Evolutionary conservation across 2,329 filamentous ascomycete genomes (phyloP).

Genomic region (Huntiella bhutanensis): DNA sequence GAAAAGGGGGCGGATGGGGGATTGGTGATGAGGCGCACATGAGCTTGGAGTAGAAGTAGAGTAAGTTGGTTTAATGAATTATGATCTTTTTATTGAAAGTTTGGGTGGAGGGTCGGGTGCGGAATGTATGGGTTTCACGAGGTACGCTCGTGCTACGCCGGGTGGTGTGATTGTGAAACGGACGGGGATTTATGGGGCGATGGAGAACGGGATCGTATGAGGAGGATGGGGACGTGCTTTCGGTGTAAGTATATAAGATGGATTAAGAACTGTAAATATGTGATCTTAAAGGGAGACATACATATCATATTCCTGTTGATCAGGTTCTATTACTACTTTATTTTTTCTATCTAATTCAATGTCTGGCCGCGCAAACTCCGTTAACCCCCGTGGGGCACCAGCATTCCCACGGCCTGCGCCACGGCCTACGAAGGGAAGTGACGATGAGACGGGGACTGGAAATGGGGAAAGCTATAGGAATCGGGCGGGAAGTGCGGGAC

Average conservation of each 20-base stretch:
- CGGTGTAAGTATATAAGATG: too few relatives aligned
- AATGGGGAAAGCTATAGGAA: neutral
- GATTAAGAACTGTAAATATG: neutral
- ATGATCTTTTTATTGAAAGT: neutral
- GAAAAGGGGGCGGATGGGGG: constrained; percentile 43
- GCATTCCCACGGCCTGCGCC: constrained; percentile 4
- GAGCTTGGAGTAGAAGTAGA: constrained; percentile 51
- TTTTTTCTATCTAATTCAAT: neutral
- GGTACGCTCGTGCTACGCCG: too few relatives aligned
- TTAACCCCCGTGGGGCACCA: constrained; percentile 4
- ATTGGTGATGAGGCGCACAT: constrained; percentile 72
- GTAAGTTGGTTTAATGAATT: neutral
- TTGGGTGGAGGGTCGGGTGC: neutral
- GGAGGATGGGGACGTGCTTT: neutral
- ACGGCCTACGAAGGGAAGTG: neutral
- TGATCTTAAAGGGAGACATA: neutral
- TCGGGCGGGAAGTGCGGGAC: too few relatives aligned
- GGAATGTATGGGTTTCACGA: too few relatives aligned
- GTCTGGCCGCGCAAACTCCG: constrained; percentile 4
- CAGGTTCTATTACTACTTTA: neutral
- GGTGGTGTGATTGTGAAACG: too few relatives aligned
- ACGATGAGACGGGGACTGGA: neutral
- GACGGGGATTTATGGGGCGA: neutral
- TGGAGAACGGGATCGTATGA: neutral
- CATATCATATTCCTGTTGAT: neutral